Evolutionary conservation across 306 rosid genomes (phyloP).

Genomic region (Ziziphus jujuba): DNA sequence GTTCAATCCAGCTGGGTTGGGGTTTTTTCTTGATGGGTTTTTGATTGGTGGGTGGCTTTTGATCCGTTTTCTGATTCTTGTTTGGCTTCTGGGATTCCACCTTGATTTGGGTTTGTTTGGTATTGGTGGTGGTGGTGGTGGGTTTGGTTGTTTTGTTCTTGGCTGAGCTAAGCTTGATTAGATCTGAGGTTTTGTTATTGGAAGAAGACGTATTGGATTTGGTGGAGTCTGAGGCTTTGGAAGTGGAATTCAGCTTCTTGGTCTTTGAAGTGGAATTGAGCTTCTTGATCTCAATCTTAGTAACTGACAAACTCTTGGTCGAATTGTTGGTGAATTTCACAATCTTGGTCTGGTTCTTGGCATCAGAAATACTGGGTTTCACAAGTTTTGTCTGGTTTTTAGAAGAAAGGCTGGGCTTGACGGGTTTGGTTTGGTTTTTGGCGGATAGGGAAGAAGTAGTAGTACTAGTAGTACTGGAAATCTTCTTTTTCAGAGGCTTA

Average conservation of each 20-base stretch:
- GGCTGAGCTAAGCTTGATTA: constrained; percentile 33
- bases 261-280: constrained; percentile 52
- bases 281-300: constrained; percentile 47
- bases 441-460: constrained; percentile 20
- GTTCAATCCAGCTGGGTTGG: constrained; percentile 50
- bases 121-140: constrained; percentile 39
- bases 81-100: constrained; percentile 16
- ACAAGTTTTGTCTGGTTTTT: constrained; percentile 61
- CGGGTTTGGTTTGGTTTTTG: constrained; percentile 52
- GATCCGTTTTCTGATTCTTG: constrained; percentile 14
- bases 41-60: constrained; percentile 29
- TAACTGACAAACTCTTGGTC: constrained; percentile 16
- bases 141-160: constrained; percentile 65
- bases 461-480: not conserved
- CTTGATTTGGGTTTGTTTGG: not conserved
- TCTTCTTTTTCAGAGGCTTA: constrained; percentile 39
- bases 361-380: constrained; percentile 36
- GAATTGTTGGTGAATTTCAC: constrained; percentile 21
- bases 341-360: constrained; percentile 63
- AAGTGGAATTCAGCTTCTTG: constrained; percentile 62
- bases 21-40: constrained; percentile 41
- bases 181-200: constrained; percentile 48
- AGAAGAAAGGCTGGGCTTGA: constrained; percentile 32
- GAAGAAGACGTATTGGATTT: constrained; percentile 31
- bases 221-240: constrained; percentile 45